Base-by-base conservation (phyloP, 345 rosid species). In the Citrus australasica region DNA sequence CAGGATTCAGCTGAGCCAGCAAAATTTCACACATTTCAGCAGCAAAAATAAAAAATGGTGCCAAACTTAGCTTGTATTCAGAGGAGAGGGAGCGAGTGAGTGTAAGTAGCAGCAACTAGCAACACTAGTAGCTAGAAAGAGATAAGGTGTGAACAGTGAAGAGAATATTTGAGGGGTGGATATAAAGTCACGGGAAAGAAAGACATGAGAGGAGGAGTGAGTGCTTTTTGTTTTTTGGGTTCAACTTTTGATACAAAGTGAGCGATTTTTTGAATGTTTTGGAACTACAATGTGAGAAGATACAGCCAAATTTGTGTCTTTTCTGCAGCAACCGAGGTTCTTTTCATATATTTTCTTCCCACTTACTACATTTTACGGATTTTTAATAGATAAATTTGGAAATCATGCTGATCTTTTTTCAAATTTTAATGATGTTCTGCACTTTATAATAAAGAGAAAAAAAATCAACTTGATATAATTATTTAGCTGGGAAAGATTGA, bases 11-110 rank as follows among this genome's bases (percentile, higher is more conserved):
- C 76, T 63, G 59, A 25, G 33, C 51, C 22, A 67, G 35, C 64
- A 53, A 48, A 74, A 68, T 2, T 40, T 59, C 74, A 75, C 72
- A 67, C 79, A 80, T 80, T 71, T 80, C 72, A 63, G 71, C 76
- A 48, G 65, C 62, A 19, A 78, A 7, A 78, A 70, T 40, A 8
- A 46, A 46, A 0, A 46, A 46, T 13, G 51, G 25, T 28, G 3
- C 60, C 38, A 19, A 28, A 51, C 17, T 46, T 46, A 46, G 51
- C 51, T 46, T 70, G 32, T 42, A 11, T 46, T 22, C 68, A 69
- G 27, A 37, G 13, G 51, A 3, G 17, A 11, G 17, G 7, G 22
- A 53, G 58, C 3, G 30, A 66, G 71, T 25, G 51, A 16, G 35
- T 7, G 40, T 37, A 37, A 1, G 40, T 6, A 35, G 38, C 38